Conservation (phyloP, 306 rosid species). For the Medicago ruthenica region DNA sequence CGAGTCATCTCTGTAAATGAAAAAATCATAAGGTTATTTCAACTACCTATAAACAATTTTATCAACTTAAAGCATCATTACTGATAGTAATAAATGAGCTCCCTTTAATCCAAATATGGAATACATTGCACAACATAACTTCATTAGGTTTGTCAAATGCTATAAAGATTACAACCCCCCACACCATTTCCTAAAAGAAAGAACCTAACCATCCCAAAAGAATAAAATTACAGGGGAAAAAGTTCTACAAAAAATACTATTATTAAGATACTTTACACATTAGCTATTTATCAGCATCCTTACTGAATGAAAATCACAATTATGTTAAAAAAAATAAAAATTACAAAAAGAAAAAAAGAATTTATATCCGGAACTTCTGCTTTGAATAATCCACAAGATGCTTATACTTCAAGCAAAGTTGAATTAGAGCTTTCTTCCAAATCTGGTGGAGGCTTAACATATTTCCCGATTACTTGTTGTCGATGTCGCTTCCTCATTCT, state of each 20-base stretch:
- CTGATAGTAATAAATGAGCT: not conserved
- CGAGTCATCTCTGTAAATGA: too few relatives aligned
- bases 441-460: slow-evolving; percentile 85
- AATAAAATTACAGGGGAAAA: slow-evolving; percentile 45
- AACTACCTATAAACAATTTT: not conserved
- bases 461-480: slow-evolving; percentile 89
- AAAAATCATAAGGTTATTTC: too few relatives aligned
- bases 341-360: slow-evolving; percentile 49
- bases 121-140: slow-evolving; percentile 16
- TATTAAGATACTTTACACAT: slow-evolving; percentile 55
- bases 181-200: slow-evolving; percentile 23
- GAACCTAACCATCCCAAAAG: slow-evolving; percentile 42
- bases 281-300: slow-evolving; percentile 48
- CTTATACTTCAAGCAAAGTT: slow-evolving; percentile 44
- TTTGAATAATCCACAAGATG: not conserved
- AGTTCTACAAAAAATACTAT: not conserved
- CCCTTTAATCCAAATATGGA: not conserved
- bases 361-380: slow-evolving; percentile 2
- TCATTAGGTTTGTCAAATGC: slow-evolving; percentile 37
- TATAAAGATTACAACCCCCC: slow-evolving; percentile 42
- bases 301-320: slow-evolving; percentile 44
- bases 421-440: slow-evolving; percentile 57
- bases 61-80: not conserved
- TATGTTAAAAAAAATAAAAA: slow-evolving; percentile 39
- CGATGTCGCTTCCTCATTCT: slow-evolving; percentile 77